Conservation (phyloP, 345 rosid species). For the Punica granatum region DNA sequence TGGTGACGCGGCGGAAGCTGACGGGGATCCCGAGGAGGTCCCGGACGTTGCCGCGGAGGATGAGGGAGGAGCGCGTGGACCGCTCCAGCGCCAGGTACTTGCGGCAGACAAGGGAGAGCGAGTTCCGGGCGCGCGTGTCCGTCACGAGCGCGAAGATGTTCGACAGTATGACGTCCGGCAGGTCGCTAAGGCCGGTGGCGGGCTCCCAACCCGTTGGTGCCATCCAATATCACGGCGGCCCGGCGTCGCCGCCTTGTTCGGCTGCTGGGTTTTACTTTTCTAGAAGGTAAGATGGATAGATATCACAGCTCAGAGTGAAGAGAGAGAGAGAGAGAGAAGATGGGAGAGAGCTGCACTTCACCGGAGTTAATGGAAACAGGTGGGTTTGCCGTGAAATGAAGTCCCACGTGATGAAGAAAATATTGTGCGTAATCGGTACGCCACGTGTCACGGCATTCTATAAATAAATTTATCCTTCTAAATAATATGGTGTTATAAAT, state of each 20-base stretch:
- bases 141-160: conserved; percentile 39
- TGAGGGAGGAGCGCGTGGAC: conserved; percentile 60
- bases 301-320: not conserved
- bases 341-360: not conserved
- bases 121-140: conserved; percentile 65
- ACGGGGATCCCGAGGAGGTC: conserved; percentile 49
- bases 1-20: conserved; percentile 56
- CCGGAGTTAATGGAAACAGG: conserved; percentile 2
- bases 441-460: too few species aligned
- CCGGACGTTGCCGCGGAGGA: conserved; percentile 87
- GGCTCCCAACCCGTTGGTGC: not conserved
- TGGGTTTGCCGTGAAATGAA: conserved; percentile 13
- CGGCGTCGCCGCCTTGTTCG: not conserved
- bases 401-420: conserved; percentile 13
- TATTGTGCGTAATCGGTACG: too few species aligned
- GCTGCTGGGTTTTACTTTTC: too few species aligned
- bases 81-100: conserved; percentile 63
- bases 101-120: conserved; percentile 57
- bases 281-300: conserved; percentile 2
- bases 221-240: not conserved
- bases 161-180: conserved; percentile 64
- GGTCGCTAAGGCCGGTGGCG: conserved; percentile 37
- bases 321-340: not conserved
- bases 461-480: too few species aligned
- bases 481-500: too few species aligned